Conservation (phyloP, 805 yeast species). For the Suhomyces canberraensis region DNA sequence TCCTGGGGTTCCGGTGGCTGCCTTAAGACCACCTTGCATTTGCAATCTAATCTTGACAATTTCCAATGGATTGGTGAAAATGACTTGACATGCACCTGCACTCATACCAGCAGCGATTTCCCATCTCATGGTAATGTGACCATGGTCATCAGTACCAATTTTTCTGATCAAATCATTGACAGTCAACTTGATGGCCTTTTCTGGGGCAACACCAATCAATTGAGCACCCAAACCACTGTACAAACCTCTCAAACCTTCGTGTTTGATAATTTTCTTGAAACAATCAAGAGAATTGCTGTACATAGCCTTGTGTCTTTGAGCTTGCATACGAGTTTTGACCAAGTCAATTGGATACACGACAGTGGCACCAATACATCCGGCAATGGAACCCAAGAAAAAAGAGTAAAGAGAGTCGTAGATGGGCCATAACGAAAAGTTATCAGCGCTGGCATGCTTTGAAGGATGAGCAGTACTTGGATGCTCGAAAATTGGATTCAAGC, state of each 20-base stretch:
- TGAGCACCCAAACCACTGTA: constrained; percentile 95
- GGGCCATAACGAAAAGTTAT: constrained; percentile 45
- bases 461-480: constrained; percentile 41
- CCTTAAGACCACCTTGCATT: constrained; percentile 74
- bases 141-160: constrained; percentile 50
- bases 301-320: constrained; percentile 69
- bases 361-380: constrained; percentile 98
- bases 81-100: constrained; percentile 96
- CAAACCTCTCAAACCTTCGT: constrained; percentile 81
- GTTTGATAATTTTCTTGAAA: constrained; percentile 66
- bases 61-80: constrained; percentile 94
- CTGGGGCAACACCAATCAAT: constrained; percentile 96
- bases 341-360: constrained; percentile 95
- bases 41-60: constrained; percentile 93
- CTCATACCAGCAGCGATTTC: constrained; percentile 87
- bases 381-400: constrained; percentile 85
- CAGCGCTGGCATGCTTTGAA: constrained; percentile 19
- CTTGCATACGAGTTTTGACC: constrained; percentile 96
- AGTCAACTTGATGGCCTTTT: constrained; percentile 93
- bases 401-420: constrained; percentile 75
- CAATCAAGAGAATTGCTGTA: constrained; percentile 86
- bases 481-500: constrained; percentile 37
- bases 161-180: constrained; percentile 87
- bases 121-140: constrained; percentile 47
- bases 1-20: constrained; percentile 26